These are phyloP conservation scores for Marasmius sp. DNA, from an alignment of 1,284 basidiomycete genomes.

Conservation along the genomic window DNA sequence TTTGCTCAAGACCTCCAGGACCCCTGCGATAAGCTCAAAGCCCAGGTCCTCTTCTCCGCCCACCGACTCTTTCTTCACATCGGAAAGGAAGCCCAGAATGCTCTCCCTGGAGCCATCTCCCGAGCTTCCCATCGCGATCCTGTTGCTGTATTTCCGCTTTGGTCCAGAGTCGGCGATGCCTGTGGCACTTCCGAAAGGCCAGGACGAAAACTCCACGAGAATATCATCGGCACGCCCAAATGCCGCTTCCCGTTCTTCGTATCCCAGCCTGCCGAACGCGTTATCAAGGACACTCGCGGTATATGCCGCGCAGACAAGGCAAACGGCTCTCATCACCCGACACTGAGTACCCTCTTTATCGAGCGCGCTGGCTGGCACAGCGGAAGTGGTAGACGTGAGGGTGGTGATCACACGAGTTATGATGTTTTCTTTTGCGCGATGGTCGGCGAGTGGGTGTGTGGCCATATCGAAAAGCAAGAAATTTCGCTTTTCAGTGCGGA, in stretches of 20 bases:
- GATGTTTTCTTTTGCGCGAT: conserved; percentile 85
- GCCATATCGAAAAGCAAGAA: conserved; percentile 99
- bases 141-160: conserved; percentile 37
- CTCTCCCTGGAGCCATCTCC: conserved; percentile 63
- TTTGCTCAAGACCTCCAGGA: conserved; percentile 87
- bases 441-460: conserved; percentile 92
- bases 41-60: conserved; percentile 65
- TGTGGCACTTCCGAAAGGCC: conserved; percentile 75
- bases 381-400: conserved; percentile 82
- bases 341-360: conserved; percentile 80
- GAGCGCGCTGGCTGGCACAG: conserved; percentile 72
- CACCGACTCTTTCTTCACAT: conserved; percentile 71
- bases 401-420: conserved; percentile 75
- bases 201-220: conserved; percentile 83
- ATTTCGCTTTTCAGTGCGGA: conserved; percentile 97
- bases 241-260: conserved; percentile 89
- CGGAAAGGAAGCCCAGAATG: conserved; percentile 76
- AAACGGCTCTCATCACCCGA: conserved; percentile 78
- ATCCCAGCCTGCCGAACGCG: conserved; percentile 81
- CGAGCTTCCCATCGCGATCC: conserved; percentile 55
- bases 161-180: conserved; percentile 25
- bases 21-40: conserved; percentile 88
- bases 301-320: conserved; percentile 85
- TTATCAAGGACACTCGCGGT: conserved; percentile 95
- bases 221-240: conserved; percentile 92